Evolutionary conservation across 441 rosid species (phyloP).

Genomic region (Geranium incanum): DNA sequence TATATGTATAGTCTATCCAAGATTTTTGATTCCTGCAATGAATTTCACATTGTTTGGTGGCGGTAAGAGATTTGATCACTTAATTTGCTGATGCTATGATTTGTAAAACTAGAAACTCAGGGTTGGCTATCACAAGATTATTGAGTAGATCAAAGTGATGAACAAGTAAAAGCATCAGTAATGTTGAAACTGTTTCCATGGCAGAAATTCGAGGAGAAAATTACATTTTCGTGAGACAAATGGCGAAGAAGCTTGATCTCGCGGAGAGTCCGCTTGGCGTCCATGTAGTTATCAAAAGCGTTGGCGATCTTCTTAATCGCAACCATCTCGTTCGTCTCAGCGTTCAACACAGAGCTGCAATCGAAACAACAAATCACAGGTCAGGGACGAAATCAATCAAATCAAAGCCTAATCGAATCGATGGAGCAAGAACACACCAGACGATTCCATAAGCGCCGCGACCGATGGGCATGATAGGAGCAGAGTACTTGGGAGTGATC

Average conservation of each 20-base stretch:
- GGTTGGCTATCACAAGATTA: not conserved
- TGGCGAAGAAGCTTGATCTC: constrained; percentile 94
- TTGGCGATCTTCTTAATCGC: constrained; percentile 94
- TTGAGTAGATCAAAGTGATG: not conserved
- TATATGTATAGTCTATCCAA: not conserved
- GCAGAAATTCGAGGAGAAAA: constrained; percentile 9
- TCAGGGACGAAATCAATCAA: not conserved
- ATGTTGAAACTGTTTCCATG: not conserved
- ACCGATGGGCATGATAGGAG: constrained; percentile 89
- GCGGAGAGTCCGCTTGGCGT: constrained; percentile 95
- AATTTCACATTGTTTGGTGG: too few species aligned
- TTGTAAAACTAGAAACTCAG: not conserved
- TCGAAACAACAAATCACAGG: not conserved
- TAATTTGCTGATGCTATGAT: not conserved
- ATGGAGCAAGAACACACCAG: constrained; percentile 41
- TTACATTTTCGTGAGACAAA: constrained; percentile 87
- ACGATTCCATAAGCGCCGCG: constrained; percentile 97
- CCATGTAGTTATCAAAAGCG: constrained; percentile 93
- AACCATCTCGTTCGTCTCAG: constrained; percentile 84
- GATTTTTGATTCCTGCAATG: not conserved
- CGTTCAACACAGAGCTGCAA: constrained; percentile 75
- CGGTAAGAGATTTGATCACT: not conserved
- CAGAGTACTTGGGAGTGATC: constrained; percentile 71
- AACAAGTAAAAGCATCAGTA: not conserved
- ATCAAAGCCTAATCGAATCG: not conserved